phyloP scores from a whole-genome alignment of 306 rosid species.

The Ochetophila trinervis region DNA sequence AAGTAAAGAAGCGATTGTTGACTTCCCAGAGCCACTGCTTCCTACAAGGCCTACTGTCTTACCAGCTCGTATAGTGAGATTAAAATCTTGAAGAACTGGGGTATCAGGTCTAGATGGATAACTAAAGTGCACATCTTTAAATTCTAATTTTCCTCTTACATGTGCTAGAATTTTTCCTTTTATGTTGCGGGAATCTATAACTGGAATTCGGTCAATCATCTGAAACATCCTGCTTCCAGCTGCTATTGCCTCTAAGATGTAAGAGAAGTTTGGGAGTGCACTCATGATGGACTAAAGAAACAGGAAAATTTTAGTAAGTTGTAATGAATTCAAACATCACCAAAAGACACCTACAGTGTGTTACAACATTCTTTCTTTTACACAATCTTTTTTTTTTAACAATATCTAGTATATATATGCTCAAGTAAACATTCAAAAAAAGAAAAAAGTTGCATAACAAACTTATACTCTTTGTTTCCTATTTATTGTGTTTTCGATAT shows the following conservation, averaged over 20 bases:
- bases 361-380: too few species aligned
- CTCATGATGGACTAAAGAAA: conserved; percentile 50
- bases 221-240: conserved; percentile 50
- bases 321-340: not conserved
- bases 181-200: conserved; percentile 29
- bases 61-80: conserved; percentile 55
- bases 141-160: conserved; percentile 56
- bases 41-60: conserved; percentile 75
- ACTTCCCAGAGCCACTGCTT: conserved; percentile 88
- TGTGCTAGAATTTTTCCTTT: conserved; percentile 39
- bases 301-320: conserved; percentile 8
- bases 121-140: conserved; percentile 53
- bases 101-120: conserved; percentile 77
- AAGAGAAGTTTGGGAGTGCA: conserved; percentile 70
- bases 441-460: too few species aligned
- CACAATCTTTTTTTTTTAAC: too few species aligned
- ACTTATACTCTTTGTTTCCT: too few species aligned
- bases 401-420: too few species aligned
- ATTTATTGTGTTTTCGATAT: too few species aligned
- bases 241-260: conserved; percentile 45
- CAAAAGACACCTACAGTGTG: not conserved
- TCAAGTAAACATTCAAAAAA: too few species aligned
- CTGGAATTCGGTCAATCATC: conserved; percentile 47
- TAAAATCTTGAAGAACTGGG: conserved; percentile 60
- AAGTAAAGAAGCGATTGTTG: conserved; percentile 66